These are phyloP conservation scores for Sugiyamaella smithiae DNA, from an alignment of 805 yeast genomes.

Conservation along the genomic window DNA sequence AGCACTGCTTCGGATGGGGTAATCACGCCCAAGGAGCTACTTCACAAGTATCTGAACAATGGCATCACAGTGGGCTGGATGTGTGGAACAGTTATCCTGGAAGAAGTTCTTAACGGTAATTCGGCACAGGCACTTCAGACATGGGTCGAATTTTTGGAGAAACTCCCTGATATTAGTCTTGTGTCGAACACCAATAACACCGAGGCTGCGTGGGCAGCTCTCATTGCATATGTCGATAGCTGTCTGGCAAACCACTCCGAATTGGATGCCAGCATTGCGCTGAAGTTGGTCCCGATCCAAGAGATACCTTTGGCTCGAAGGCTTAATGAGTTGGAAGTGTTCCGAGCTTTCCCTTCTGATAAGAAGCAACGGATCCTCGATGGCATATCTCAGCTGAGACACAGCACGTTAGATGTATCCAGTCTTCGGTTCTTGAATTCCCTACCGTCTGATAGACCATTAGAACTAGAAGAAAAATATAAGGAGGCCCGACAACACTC, in stretches of 20 bases:
- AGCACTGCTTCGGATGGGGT: not conserved
- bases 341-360: conserved; percentile 11
- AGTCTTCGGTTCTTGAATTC: conserved; percentile 22
- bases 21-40: conserved; percentile 14
- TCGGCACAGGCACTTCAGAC: conserved; percentile 31
- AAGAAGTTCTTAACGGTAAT: conserved; percentile 24
- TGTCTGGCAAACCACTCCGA: conserved; percentile 14
- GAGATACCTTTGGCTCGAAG: conserved; percentile 25
- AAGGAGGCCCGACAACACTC: conserved; percentile 24
- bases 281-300: conserved; percentile 30
- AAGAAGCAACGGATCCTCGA: conserved; percentile 13
- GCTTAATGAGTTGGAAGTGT: conserved; percentile 13
- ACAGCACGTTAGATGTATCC: conserved; percentile 21
- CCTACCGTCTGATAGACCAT: conserved; percentile 25
- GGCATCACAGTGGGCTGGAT: conserved; percentile 24
- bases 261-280: conserved; percentile 27
- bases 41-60: conserved; percentile 12
- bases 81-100: conserved; percentile 25
- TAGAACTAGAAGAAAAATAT: conserved; percentile 27
- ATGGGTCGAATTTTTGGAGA: conserved; percentile 35
- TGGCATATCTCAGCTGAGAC: conserved; percentile 22
- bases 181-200: conserved; percentile 25
- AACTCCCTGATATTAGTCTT: conserved; percentile 19
- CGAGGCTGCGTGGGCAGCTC: conserved; percentile 33
- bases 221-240: conserved; percentile 32